Conservation (phyloP, 2,329 filamentous ascomycete genomes). For the Aureobasidium namibiae region DNA sequence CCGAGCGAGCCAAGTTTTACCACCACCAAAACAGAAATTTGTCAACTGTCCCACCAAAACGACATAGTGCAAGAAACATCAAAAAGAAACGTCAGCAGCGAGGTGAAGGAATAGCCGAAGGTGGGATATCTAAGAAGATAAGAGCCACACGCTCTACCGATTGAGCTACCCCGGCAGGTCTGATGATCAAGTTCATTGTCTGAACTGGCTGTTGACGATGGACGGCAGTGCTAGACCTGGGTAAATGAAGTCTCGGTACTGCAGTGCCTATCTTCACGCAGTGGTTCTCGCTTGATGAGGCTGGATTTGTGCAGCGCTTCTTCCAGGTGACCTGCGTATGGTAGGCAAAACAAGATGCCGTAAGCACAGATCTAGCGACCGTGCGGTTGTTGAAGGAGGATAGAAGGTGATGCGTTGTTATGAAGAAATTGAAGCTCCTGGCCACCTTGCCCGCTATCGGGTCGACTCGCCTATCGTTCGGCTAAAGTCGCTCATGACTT, state of each 20-base stretch:
- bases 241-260: neutral
- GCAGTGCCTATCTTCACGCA: too few species aligned
- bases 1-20: too few species aligned
- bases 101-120: too few species aligned
- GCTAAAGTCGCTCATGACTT: neutral
- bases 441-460: neutral
- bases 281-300: too few species aligned
- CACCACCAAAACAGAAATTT: too few species aligned
- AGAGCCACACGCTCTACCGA: constrained; percentile 41
- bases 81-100: too few species aligned
- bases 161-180: constrained; percentile 38
- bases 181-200: neutral
- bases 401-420: neutral
- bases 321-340: too few species aligned
- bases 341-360: too few species aligned
- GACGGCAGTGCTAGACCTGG: fast-evolving
- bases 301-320: too few species aligned
- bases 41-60: too few species aligned
- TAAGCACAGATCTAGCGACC: neutral
- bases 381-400: neutral
- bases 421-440: neutral
- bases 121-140: constrained; percentile 19
- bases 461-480: neutral
- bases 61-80: too few species aligned
- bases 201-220: constrained; percentile 1